Evolutionary conservation across 257 asterid species (phyloP), one percentile per base, ranked within the genome.

Genomic region (Solanum corneliomulleri): DNA sequence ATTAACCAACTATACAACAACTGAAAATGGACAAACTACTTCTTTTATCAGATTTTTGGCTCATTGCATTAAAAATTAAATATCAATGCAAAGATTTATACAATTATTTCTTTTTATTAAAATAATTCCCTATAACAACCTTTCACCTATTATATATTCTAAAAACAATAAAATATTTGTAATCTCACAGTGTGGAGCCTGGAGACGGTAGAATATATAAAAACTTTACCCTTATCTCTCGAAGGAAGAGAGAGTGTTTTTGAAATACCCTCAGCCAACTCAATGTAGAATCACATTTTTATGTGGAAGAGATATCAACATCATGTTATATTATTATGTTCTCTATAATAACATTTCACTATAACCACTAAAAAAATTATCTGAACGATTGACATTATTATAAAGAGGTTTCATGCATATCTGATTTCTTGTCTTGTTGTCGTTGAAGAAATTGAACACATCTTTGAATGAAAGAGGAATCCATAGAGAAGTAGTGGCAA

Each of bases 401-500:
- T 68, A 27, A 68, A 68, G 16, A 68, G 74, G 10, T 27, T 13
- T 6, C 11, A 68, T 6, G 69, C 4, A 33, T 21, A 94, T 96
- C 94, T 91, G 89, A 60, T n/a, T 56, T 56, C 64, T 56, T 56
- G 5, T 56, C 27, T 90, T 89, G 45, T 90, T 93, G 74, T 93
- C 96, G 87, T 70, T 90, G 85, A 96, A 91, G 91, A 94, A 93
- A 78, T 89, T 56, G 39, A 95, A 93, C 75, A 95, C 88, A 75
- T 62, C 64, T 7, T 56, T 11, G 11, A 56, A 56, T 0, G 92
- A 76, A 84, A 90, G 35, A 39, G 95, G 98, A 89, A 95, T 93
- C 93, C 94, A 91, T 16, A 93, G 64, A 25, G 98, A 95, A 76
- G 94, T 87, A 18, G 96, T 88, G 21, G 94, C 94, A 77, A 90